Evolutionary conservation across 2,329 filamentous ascomycete genomes (phyloP).

Genomic region (Endocalyx cinctus): DNA sequence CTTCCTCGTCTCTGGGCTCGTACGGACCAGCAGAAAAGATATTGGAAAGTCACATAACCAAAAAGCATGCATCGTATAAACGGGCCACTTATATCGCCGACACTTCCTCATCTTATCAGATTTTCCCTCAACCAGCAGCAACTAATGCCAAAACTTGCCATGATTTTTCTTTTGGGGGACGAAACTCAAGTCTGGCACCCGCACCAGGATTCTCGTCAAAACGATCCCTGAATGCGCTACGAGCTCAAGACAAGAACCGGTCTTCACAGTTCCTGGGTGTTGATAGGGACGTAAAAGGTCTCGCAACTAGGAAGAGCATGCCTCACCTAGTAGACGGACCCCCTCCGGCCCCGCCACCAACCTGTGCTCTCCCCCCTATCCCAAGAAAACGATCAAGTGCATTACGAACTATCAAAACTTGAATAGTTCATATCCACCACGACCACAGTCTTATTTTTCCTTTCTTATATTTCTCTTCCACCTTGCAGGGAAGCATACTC

Average conservation of each 20-base stretch:
- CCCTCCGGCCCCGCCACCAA: conserved; percentile 51
- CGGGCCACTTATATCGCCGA: conserved; percentile 13
- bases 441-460: background rate
- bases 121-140: too few relatives aligned
- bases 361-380: conserved; percentile 49
- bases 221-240: conserved; percentile 18
- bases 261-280: conserved; percentile 8
- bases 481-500: too few relatives aligned
- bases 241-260: conserved; percentile 5
- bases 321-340: conserved; percentile 46
- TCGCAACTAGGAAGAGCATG: conserved; percentile 43
- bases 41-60: conserved; percentile 7
- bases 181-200: conserved; percentile 7
- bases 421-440: conserved; percentile 2
- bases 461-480: conserved; percentile 5
- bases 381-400: conserved; percentile 28
- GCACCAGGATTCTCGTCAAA: conserved; percentile 16
- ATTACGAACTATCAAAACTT: conserved; percentile 8
- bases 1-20: conserved; percentile 17
- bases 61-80: conserved; percentile 10
- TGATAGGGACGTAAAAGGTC: conserved; percentile 10
- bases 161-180: too few relatives aligned
- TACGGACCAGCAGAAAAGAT: conserved; percentile 10
- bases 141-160: too few relatives aligned
- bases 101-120: too few relatives aligned